A percentile compares a stretch with the other conserved stretches of the same genome.
phyloP scores from a whole-genome alignment of 176 grass and related monocot species.

The Chrysopogon serrulatus region DNA sequence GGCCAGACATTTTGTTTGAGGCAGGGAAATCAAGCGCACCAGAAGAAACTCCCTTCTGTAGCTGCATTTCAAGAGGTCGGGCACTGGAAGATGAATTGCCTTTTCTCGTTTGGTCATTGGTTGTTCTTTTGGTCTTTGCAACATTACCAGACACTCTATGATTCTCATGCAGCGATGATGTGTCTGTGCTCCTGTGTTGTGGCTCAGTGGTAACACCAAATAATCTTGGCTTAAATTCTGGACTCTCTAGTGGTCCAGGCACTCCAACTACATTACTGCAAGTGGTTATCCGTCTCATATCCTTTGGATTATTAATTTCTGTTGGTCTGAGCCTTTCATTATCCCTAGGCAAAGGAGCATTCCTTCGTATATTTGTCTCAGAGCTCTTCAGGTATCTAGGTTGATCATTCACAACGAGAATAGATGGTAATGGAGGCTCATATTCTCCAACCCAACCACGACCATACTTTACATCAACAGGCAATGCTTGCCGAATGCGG shows the following conservation, averaged over 20 bases:
- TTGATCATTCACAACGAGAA: constrained; percentile 55
- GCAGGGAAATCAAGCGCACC: constrained; percentile 18
- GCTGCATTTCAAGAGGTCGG: constrained; percentile 32
- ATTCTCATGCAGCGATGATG: constrained; percentile 34
- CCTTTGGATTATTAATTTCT: constrained; percentile 34
- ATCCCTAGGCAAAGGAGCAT: constrained; percentile 25
- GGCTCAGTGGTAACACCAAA: constrained; percentile 42
- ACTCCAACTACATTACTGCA: constrained; percentile 38
- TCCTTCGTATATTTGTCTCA: constrained; percentile 33
- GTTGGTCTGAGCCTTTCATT: constrained; percentile 27
- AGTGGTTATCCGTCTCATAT: constrained; percentile 33
- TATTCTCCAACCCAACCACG: constrained; percentile 95
- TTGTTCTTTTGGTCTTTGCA: constrained; percentile 47
- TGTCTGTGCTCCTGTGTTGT: constrained; percentile 28
- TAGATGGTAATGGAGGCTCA: constrained; percentile 54
- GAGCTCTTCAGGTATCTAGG: constrained; percentile 20
- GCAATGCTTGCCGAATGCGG: constrained; percentile 69
- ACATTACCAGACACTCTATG: constrained; percentile 28
- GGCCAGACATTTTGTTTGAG: constrained; percentile 34
- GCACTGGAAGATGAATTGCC: constrained; percentile 29
- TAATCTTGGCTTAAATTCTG: constrained; percentile 51
- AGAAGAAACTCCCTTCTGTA: constrained; percentile 36
- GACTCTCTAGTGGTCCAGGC: constrained; percentile 45
- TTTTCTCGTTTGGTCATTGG: constrained; percentile 39
- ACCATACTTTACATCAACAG: constrained; percentile 74